Evolutionary conservation across 257 asterid genomes (phyloP).

Genomic region (Handroanthus guayacan): DNA sequence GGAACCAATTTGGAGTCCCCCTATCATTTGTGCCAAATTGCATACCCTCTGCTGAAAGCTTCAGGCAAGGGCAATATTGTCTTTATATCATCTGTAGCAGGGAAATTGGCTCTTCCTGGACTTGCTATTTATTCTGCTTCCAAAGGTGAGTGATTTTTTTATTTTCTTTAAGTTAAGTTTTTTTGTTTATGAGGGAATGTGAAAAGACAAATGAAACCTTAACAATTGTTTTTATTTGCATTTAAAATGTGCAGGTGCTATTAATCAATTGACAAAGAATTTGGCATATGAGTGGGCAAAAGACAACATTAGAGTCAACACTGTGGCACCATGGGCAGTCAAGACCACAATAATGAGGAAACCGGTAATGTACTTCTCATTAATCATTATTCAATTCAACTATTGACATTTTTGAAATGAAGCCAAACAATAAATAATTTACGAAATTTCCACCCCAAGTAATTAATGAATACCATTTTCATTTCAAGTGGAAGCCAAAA

Average conservation of each 20-base stretch:
- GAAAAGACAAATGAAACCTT: not conserved
- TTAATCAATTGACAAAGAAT: slow-evolving; percentile 52
- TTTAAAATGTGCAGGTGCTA: slow-evolving; percentile 39
- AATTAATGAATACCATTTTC: too few species aligned
- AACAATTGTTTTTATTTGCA: not conserved
- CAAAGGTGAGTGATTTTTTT: slow-evolving; percentile 38
- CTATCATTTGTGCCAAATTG: slow-evolving; percentile 53
- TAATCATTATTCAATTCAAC: not conserved
- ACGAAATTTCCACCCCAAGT: too few species aligned
- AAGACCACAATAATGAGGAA: slow-evolving; percentile 36
- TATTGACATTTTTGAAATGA: too few species aligned
- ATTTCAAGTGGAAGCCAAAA: too few species aligned
- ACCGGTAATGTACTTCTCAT: slow-evolving; percentile 29
- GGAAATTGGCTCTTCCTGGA: slow-evolving; percentile 41
- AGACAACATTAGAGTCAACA: slow-evolving; percentile 51
- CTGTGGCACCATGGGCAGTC: slow-evolving; percentile 52
- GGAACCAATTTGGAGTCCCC: slow-evolving; percentile 57
- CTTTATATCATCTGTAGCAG: slow-evolving; percentile 56
- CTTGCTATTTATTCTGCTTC: slow-evolving; percentile 48
- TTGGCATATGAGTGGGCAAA: slow-evolving; percentile 59
- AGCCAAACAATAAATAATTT: too few species aligned
- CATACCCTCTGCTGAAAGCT: slow-evolving; percentile 53
- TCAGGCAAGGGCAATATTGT: slow-evolving; percentile 55
- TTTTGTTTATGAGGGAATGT: not conserved
- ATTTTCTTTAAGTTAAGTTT: not conserved